phyloP scores from a whole-genome alignment of 129 eudicot genomes.

The Glebionis coronaria region DNA sequence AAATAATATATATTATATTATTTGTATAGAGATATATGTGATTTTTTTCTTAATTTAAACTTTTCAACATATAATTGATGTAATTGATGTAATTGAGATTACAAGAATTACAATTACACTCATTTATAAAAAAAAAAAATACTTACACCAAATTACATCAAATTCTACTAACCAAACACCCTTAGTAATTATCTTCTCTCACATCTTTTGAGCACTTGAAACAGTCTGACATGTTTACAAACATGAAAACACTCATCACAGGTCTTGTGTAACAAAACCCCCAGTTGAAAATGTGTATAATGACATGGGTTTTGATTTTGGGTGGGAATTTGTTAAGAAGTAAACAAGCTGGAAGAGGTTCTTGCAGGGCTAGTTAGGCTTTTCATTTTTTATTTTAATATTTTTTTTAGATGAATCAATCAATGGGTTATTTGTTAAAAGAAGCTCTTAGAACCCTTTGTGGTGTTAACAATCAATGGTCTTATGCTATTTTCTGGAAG shows the following conservation, averaged over 20 bases:
- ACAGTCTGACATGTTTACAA: conserved; percentile 21
- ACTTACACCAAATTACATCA: too few species aligned
- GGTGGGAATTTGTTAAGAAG: conserved; percentile 71
- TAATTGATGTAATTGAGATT: too few species aligned
- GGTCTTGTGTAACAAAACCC: conserved; percentile 40
- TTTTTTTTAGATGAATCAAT: not conserved
- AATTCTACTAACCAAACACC: too few species aligned
- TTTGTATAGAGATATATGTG: too few species aligned
- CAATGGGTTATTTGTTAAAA: conserved; percentile 81
- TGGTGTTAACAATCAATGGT: conserved; percentile 80
- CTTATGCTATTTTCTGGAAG: conserved; percentile 98
- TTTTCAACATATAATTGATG: too few species aligned
- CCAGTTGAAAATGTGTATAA: conserved; percentile 21
- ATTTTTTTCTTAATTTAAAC: too few species aligned
- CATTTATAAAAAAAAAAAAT: too few species aligned
- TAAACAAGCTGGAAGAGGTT: conserved; percentile 90
- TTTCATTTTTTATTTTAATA: not conserved
- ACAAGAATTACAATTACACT: too few species aligned
- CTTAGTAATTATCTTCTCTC: conserved; percentile 9
- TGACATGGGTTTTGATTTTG: conserved; percentile 48
- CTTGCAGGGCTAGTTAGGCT: conserved; percentile 92
- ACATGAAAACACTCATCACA: conserved; percentile 22
- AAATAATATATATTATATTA: too few species aligned
- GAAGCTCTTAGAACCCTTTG: conserved; percentile 88
- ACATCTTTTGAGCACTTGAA: not conserved